phyloP scores from a whole-genome alignment of 768 basidiomycete species.

The Lactarius hatsudake region DNA sequence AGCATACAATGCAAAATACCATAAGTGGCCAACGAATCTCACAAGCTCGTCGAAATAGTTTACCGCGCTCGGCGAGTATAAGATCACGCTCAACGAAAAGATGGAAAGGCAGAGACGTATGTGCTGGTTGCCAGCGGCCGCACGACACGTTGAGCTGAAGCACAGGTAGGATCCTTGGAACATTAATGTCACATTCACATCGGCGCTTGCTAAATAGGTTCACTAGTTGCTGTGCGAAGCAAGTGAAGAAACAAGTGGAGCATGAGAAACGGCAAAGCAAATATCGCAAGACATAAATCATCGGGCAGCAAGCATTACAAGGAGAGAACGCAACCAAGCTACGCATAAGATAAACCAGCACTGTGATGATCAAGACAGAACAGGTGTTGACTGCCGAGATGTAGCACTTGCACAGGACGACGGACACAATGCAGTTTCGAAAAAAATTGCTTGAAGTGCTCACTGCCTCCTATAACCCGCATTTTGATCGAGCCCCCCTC shows the following conservation, averaged over 20 bases:
- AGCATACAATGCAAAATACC: neutral
- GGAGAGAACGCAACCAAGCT: slow-evolving; percentile 28
- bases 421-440: slow-evolving; percentile 16
- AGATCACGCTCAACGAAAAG: neutral
- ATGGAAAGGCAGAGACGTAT: neutral
- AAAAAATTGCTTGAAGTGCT: slow-evolving; percentile 12
- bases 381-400: slow-evolving; percentile 25
- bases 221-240: slow-evolving; percentile 25
- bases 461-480: slow-evolving; percentile 26
- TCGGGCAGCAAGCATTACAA: slow-evolving; percentile 26
- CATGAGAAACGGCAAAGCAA: slow-evolving; percentile 28
- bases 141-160: slow-evolving; percentile 5
- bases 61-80: neutral
- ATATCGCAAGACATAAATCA: slow-evolving; percentile 28
- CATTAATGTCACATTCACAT: slow-evolving; percentile 25
- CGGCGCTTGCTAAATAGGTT: slow-evolving; percentile 23
- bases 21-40: neutral
- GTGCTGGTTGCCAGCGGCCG: slow-evolving; percentile 7
- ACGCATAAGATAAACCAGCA: slow-evolving; percentile 28
- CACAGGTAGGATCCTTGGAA: slow-evolving; percentile 16
- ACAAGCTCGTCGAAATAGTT: slow-evolving; percentile 3
- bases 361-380: slow-evolving; percentile 26
- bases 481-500: slow-evolving; percentile 28
- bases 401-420: slow-evolving; percentile 15
- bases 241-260: slow-evolving; percentile 26